phyloP scores from a whole-genome alignment of 805 yeast species.

The Candida ovalis region DNA sequence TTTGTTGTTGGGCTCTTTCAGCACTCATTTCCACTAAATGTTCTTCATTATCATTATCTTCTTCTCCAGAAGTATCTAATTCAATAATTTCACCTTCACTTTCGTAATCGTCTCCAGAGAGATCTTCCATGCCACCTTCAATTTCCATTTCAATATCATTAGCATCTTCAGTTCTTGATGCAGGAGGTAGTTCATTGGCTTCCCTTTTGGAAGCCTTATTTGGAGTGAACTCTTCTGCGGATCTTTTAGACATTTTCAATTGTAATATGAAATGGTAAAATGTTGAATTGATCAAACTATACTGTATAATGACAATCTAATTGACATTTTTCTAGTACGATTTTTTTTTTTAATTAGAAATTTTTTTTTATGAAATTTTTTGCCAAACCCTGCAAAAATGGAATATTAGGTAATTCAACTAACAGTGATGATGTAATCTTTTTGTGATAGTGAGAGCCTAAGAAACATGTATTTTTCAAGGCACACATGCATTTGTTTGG shows the following conservation, averaged over 20 bases:
- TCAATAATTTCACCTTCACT: slow-evolving; percentile 89
- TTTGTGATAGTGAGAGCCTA: too few relatives aligned
- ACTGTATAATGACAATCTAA: not conserved
- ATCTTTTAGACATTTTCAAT: slow-evolving; percentile 31
- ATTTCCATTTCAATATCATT: slow-evolving; percentile 60
- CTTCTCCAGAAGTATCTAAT: slow-evolving; percentile 58
- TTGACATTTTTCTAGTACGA: not conserved
- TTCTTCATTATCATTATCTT: slow-evolving; percentile 36
- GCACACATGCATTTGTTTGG: not conserved
- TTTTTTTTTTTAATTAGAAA: not conserved
- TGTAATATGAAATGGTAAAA: not conserved
- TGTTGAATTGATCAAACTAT: not conserved
- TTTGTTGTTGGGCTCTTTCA: slow-evolving; percentile 17
- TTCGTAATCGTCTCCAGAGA: slow-evolving; percentile 87
- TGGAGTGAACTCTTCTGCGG: slow-evolving; percentile 23
- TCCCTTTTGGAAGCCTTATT: slow-evolving; percentile 18
- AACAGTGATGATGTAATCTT: not conserved
- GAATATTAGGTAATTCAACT: not conserved
- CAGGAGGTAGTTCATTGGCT: slow-evolving; percentile 14
- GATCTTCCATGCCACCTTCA: slow-evolving; percentile 72
- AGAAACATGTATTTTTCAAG: too few relatives aligned
- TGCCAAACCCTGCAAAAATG: slow-evolving; percentile 1
- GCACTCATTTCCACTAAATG: slow-evolving; percentile 13
- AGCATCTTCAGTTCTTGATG: slow-evolving; percentile 20
- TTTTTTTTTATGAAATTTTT: not conserved